Base-by-base conservation (phyloP, 2,329 filamentous ascomycete species). In the Fonsecaea multimorphosa region DNA sequence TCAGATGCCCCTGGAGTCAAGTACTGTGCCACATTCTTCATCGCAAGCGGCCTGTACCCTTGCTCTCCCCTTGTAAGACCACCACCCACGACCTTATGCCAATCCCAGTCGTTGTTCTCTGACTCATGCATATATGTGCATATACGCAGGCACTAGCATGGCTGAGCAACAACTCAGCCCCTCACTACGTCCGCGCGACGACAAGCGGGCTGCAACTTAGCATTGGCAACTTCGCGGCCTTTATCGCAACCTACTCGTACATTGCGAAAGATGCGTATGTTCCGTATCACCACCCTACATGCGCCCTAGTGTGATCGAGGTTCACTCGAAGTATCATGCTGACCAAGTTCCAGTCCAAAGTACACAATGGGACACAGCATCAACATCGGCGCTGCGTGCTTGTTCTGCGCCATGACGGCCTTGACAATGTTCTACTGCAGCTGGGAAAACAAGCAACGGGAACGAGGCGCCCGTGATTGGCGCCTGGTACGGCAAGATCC, bases 151-250 rank as follows among this genome's bases (percentile, higher is more conserved):
- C 0, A 87, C 90, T 73, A 90, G 90, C 73, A 91, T 90, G 88
- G 87, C 64, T 73, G 52, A 71, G 68, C 8, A 74, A 75, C 61
- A 68, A 68, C 40, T 22, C 69, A 2, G 64, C 38, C 60, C 55
- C 72, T 71, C 63, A 73, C 68, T 27, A 27, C 72, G 16, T 63
- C 68, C 22, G 89, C 16, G 72, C 73, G 1, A 71, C 70, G 16
- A 61, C 54, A 3, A 66, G 72, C n/a, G 61, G 85, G 0, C 72
- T 90, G 70, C 88, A 91, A 75, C 79, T 90, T 29, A 84, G 85
- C 1, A 85, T 90, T 70, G 88, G 87, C 0, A 91, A 91, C 68
- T 85, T 83, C 11, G 87, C 87, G 55, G 88, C 88, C 0, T 89
- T 90, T 70, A 87, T 90, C 1, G 85, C 88, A 0, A 86, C 83